A percentile compares a stretch with the other conserved stretches of the same genome.
These are phyloP conservation scores for Fomitopsis betulina DNA, from an alignment of 1,284 basidiomycete genomes.

Conservation along the genomic window DNA sequence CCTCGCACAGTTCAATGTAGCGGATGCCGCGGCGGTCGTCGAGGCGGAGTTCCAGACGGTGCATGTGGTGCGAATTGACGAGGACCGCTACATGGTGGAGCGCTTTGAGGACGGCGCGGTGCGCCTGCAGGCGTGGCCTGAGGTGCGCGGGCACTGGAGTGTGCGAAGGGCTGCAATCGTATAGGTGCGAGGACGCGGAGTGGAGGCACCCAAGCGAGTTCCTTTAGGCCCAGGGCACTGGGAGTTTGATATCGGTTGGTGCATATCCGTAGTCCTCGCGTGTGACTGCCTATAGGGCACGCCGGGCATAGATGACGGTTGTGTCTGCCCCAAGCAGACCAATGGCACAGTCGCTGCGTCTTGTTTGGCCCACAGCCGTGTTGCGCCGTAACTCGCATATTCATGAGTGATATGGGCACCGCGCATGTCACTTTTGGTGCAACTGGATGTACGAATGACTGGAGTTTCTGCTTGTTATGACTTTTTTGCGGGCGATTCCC, in stretches of 20 bases:
- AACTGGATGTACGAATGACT: too few relatives aligned
- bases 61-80: conserved; percentile 48
- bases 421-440: too few relatives aligned
- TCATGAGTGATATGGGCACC: too few relatives aligned
- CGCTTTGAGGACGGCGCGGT: conserved; percentile 18
- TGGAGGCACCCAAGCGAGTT: conserved; percentile 28
- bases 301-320: too few relatives aligned
- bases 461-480: too few relatives aligned
- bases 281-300: too few relatives aligned
- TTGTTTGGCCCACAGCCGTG: too few relatives aligned
- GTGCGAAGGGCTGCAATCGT: conserved; percentile 59
- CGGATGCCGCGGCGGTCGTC: conserved; percentile 40
- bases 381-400: too few relatives aligned
- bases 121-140: conserved; percentile 45
- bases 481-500: too few relatives aligned
- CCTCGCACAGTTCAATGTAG: conserved; percentile 42
- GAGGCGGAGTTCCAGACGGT: conserved; percentile 59
- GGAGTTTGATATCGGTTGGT: background rate
- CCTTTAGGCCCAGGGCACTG: conserved; percentile 7
- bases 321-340: background rate
- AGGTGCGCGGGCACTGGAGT: conserved; percentile 44
- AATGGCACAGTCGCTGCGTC: too few relatives aligned
- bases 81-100: conserved; percentile 59
- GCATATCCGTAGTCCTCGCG: too few relatives aligned
- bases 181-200: conserved; percentile 25